Evolutionary conservation across 208 protist genomes (phyloP), one percentile per base, ranked within the genome.

Genomic region (Wallacemonas sp.): DNA sequence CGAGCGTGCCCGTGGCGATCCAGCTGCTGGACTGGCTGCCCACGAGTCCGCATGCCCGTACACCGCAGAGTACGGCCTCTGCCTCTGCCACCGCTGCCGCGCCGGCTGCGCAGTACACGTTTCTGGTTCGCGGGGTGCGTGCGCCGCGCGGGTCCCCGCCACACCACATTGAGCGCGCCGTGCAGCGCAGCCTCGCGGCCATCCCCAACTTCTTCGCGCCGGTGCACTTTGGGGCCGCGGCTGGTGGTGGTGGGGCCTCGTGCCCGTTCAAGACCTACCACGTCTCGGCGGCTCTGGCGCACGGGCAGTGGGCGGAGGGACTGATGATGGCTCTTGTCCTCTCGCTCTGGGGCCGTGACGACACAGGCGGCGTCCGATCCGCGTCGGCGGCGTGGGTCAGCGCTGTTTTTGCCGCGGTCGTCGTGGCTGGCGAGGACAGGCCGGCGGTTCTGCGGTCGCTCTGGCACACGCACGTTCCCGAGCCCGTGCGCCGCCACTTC

Each of bases 191-290:
- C 29, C 49, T 81, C 34, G 23, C 58, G 33, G 41, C 34, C 23
- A 74, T 95, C 29, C 83, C 86, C 9, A 95, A 95, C 63, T 95
- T 80, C 62, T 95, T 88, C 61, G 61, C 75, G 6, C 79, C 86
- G 11, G 43, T 41, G 23, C 78, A 87, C 72, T 95, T 95, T 76
- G 89, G 89, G 4, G n/a, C n/a, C n/a, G n/a, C 49, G 65, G 2
- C n/a, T 58, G n/a, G 52, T 24, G 5, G 21, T 68, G 0, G 34
- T n/a, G n/a, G n/a, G n/a, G n/a, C n/a, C n/a, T n/a, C 21, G n/a
- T 76, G 74, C 8, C 72, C 65, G 26, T 90, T 92, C 60, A 80
- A 80, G 57, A 81, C 72, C 29, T 91, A 85, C 56, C 80, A 95
- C 72, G 83, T 87, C 34, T 55, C 61, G 0, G 78, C 74, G 4